phyloP scores from a whole-genome alignment of 768 basidiomycete species.

The Cubamyces sp. region DNA sequence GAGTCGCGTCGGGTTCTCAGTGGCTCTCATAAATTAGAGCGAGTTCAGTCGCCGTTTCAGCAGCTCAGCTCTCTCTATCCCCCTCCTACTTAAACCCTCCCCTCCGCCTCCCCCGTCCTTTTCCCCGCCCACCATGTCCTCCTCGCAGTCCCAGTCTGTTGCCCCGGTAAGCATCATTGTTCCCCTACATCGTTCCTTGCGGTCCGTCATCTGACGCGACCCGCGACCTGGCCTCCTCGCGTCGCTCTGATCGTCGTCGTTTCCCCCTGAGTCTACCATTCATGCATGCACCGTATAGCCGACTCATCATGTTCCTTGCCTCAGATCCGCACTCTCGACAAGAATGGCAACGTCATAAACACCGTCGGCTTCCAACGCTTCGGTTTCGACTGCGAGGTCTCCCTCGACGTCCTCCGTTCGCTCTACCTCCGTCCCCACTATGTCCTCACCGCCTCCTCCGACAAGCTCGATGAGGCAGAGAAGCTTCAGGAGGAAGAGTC shows the following conservation, averaged over 20 bases:
- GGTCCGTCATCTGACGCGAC: conserved; percentile 18
- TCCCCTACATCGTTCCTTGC: neutral
- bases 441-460: conserved; percentile 48
- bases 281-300: conserved; percentile 1
- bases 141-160: conserved; percentile 13
- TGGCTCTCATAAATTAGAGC: neutral
- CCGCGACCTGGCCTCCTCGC: conserved; percentile 7
- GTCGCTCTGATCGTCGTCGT: neutral
- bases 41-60: neutral
- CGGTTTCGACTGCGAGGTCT: conserved; percentile 87
- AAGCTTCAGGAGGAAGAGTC: conserved; percentile 46
- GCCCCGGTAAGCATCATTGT: conserved; percentile 8
- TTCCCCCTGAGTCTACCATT: conserved; percentile 1
- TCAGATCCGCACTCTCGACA: conserved; percentile 70
- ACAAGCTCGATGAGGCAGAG: conserved; percentile 39
- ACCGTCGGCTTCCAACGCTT: conserved; percentile 85
- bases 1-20: neutral
- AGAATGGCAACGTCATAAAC: conserved; percentile 73
- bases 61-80: neutral
- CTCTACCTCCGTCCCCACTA: conserved; percentile 88
- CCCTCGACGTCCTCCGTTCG: conserved; percentile 80
- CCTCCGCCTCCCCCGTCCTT: neutral
- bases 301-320: neutral
- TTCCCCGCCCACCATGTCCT: conserved; percentile 20
- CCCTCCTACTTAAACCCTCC: neutral